These are phyloP conservation scores for Evernia prunastri DNA, from an alignment of 495 filamentous ascomycete genomes.

Conservation along the genomic window DNA sequence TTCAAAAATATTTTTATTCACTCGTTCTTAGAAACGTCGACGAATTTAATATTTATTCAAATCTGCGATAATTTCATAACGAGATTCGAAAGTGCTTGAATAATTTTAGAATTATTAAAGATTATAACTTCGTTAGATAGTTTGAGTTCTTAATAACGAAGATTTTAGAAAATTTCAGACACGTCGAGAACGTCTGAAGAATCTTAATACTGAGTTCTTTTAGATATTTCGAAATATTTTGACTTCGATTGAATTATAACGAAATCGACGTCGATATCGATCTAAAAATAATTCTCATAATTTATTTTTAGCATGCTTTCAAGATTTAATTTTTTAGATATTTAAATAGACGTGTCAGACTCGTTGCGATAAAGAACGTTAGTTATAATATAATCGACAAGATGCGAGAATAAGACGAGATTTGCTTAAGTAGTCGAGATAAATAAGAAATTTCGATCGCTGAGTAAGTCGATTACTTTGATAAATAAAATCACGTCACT, in stretches of 20 bases:
- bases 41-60: constrained; percentile 5
- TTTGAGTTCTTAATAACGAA: neutral
- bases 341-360: neutral
- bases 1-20: constrained; percentile 6
- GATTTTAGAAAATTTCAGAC: neutral
- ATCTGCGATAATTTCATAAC: neutral
- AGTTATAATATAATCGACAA: neutral
- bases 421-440: neutral
- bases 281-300: neutral
- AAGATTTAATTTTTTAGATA: neutral
- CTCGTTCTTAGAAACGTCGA: neutral
- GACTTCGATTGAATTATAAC: neutral
- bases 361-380: neutral
- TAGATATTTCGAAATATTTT: neutral
- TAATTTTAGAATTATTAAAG: neutral
- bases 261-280: neutral
- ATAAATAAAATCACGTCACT: neutral
- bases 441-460: neutral
- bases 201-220: neutral
- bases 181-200: neutral
- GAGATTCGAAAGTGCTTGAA: neutral
- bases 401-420: neutral
- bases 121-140: neutral
- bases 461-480: neutral
- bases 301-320: neutral